phyloP scores from a whole-genome alignment of 2,329 filamentous ascomycete genomes.

The Xylariomycetidae sp. region DNA sequence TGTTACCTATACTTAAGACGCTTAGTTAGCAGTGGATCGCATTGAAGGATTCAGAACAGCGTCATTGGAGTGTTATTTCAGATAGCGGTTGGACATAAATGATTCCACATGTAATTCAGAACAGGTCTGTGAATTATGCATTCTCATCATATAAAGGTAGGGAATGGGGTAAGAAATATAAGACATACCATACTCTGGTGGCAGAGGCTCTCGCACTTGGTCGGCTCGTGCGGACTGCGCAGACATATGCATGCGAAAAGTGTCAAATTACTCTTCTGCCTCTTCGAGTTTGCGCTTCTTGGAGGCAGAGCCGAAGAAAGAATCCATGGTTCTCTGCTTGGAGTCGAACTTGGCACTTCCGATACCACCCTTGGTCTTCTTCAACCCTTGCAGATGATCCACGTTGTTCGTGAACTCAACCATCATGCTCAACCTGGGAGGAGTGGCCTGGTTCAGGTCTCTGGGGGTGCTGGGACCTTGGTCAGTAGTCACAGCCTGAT shows the following conservation, averaged over 20 bases:
- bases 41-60: too few relatives aligned
- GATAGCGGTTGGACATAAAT: conserved; percentile 79
- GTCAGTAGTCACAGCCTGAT: too few relatives aligned
- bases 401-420: conserved; percentile 62
- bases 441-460: conserved; percentile 20
- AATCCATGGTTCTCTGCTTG: conserved; percentile 67
- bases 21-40: too few relatives aligned
- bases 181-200: conserved; percentile 32
- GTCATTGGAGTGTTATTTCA: too few relatives aligned
- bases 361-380: conserved; percentile 75
- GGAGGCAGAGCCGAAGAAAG: conserved; percentile 55
- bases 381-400: conserved; percentile 66
- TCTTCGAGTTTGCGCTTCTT: conserved; percentile 45
- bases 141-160: conserved; percentile 62
- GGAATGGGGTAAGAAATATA: conserved; percentile 8
- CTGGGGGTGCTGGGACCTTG: too few relatives aligned
- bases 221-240: too few relatives aligned
- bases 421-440: conserved; percentile 22
- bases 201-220: too few relatives aligned
- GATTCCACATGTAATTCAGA: conserved; percentile 66
- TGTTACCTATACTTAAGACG: too few relatives aligned
- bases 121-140: conserved; percentile 75
- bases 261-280: conserved; percentile 7
- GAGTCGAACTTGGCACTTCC: conserved; percentile 72
- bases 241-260: too few relatives aligned